Conservation (phyloP, 495 filamentous ascomycete genomes). For the Physcia stellaris region DNA sequence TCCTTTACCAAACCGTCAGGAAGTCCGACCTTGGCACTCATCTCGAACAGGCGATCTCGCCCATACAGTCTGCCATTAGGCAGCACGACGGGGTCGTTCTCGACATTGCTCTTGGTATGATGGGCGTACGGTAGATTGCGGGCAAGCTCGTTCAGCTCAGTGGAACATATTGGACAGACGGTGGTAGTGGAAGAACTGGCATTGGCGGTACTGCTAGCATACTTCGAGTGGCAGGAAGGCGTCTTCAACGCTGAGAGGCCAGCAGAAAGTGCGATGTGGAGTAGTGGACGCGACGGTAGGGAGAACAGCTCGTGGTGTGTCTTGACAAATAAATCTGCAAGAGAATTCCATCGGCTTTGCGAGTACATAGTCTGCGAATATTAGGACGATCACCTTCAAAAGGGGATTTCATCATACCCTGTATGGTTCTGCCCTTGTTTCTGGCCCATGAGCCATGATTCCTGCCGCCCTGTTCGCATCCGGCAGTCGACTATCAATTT, state of each 20-base stretch:
- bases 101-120: constrained; percentile 83
- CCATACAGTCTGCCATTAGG: constrained; percentile 85
- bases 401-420: constrained; percentile 29
- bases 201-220: constrained; percentile 43
- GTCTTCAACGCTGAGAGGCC: constrained; percentile 93
- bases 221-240: constrained; percentile 73
- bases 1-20: constrained; percentile 61
- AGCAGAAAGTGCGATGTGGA: constrained; percentile 82
- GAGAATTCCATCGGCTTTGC: constrained; percentile 51
- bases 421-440: constrained; percentile 48
- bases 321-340: constrained; percentile 70
- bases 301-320: constrained; percentile 80
- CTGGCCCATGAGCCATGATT: constrained; percentile 59
- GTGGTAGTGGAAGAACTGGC: constrained; percentile 43
- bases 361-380: constrained; percentile 54
- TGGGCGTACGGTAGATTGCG: constrained; percentile 82
- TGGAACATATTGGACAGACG: constrained; percentile 89
- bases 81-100: constrained; percentile 71
- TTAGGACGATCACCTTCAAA: constrained; percentile 2
- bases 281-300: constrained; percentile 69
- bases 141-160: constrained; percentile 84
- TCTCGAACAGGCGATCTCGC: constrained; percentile 53
- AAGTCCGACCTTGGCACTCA: constrained; percentile 60
- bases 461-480: constrained; percentile 65
- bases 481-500: constrained; percentile 47